Evolutionary conservation across 2,329 filamentous ascomycete genomes (phyloP).

Genomic region (Penicillium sp.): DNA sequence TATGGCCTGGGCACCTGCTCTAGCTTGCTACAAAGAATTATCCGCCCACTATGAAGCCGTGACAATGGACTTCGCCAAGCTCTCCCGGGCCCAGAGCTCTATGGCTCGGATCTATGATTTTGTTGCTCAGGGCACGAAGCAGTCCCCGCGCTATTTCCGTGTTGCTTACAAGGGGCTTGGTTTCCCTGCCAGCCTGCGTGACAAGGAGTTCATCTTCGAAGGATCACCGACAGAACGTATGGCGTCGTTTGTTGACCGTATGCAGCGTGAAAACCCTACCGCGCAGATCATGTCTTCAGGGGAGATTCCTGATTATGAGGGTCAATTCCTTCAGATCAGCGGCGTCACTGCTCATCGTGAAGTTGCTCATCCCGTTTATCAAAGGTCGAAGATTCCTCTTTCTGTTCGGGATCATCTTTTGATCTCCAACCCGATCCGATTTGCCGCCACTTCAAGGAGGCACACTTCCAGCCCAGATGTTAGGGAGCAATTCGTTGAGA

Average conservation of each 20-base stretch:
- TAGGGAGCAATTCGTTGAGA: conserved; percentile 76
- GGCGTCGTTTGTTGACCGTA: conserved; percentile 80
- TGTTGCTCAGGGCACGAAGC: conserved; percentile 76
- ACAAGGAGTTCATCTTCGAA: conserved; percentile 93
- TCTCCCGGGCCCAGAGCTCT: conserved; percentile 83
- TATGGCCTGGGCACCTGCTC: conserved; percentile 87
- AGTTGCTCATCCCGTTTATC: conserved; percentile 78
- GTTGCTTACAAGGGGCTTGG: conserved; percentile 87
- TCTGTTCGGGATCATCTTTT: conserved; percentile 85
- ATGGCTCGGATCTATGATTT: conserved; percentile 92
- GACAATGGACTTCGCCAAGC: conserved; percentile 85
- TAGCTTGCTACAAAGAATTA: conserved; percentile 87
- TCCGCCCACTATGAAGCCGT: conserved; percentile 89
- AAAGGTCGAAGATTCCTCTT: conserved; percentile 79
- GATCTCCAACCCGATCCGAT: conserved; percentile 72
- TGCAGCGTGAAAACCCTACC: conserved; percentile 86
- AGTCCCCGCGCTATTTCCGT: conserved; percentile 84
- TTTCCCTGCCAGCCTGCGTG: conserved; percentile 75
- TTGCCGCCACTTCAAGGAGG: conserved; percentile 74
- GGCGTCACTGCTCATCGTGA: conserved; percentile 81
- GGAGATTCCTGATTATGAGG: conserved; percentile 78
- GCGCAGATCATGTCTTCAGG: conserved; percentile 75
- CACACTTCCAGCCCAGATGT: conserved; percentile 67
- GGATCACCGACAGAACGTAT: conserved; percentile 75
- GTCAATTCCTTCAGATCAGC: conserved; percentile 84